Base-by-base conservation (phyloP, 495 filamentous ascomycete genomes). In the Xylaria venustula region DNA sequence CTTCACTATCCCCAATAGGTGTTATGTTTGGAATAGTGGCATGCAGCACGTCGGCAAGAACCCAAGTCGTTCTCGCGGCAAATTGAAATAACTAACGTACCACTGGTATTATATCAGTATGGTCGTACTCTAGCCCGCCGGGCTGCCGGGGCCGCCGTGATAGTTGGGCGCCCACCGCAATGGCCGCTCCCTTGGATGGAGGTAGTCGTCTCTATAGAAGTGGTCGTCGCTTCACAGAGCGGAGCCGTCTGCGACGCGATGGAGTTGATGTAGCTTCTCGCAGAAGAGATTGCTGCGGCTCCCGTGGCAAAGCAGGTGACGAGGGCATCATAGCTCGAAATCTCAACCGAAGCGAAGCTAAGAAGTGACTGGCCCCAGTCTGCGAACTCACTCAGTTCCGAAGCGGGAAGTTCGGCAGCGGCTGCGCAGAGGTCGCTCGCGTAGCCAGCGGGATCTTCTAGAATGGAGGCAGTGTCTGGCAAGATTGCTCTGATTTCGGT, bases 221-320 rank as follows among this genome's bases (percentile, higher is more conserved):
- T n/a, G n/a, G 30, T 51, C 2, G 48, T 51, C 28, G 0, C 8
- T 34, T 32, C 7, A 8, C 48, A 51, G 7, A 51, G 48, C 28
- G 48, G 48, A 20, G 50, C 50, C 34, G 50, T 53, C 32, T 25
- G 32, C 12, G 20, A n/a, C 19, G 22, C 50, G 32, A 53, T 53
- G 32, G 34, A 40, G 50, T 53, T 28, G 32, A 53, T 23, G 50
- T 53, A 53, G 50, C 34, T 40, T 28, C 30, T 53, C 17, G 50
- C 50, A 2, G 34, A 17, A n/a, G 50, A 19, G 5, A 5, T 11
- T 17, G 30, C 50, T 19, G 20, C 32, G 32, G 50, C 17, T 15
- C 32, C 32, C 12, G 19, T 40, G 32, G 19, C 32, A 5, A n/a
- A 53, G 50, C 50, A 53, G 28, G 50, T 53, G 12, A 40, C 20